Conservation (phyloP, 768 basidiomycete genomes). For the Hydnum rufescens region DNA sequence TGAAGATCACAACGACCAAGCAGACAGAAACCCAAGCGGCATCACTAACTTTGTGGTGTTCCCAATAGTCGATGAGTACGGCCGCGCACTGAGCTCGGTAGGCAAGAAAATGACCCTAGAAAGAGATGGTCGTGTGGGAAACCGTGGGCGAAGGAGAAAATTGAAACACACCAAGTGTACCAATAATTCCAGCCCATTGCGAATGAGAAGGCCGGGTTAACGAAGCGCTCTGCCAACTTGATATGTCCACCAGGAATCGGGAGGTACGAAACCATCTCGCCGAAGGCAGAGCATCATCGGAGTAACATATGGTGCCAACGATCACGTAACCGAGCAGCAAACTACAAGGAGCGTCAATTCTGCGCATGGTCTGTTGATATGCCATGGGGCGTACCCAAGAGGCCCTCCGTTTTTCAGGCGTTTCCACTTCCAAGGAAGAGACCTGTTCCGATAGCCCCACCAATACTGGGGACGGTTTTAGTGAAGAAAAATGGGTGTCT, state of each 20-base stretch:
- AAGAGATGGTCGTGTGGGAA: not conserved
- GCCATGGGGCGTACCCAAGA: not conserved
- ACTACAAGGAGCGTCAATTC: not conserved
- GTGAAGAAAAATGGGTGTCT: not conserved
- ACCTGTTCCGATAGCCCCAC: constrained; percentile 3
- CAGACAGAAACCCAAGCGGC: constrained; percentile 69
- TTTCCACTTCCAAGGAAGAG: constrained; percentile 1
- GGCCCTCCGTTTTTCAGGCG: not conserved
- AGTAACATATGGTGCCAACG: constrained; percentile 24
- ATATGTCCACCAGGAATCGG: constrained; percentile 40
- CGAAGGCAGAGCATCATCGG: constrained; percentile 32
- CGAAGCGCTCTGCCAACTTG: constrained; percentile 62
- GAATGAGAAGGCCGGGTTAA: constrained; percentile 52
- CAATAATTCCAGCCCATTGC: constrained; percentile 17
- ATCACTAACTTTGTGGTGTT: constrained; percentile 19
- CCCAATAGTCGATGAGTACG: constrained; percentile 61
- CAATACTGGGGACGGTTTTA: too few species aligned
- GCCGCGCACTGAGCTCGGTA: constrained; percentile 19
- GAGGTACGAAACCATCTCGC: constrained; percentile 59
- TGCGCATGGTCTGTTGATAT: not conserved
- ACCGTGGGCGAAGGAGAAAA: not conserved
- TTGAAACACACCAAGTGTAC: constrained; percentile 17
- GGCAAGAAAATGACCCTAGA: constrained; percentile 16
- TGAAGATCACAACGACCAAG: constrained; percentile 50
- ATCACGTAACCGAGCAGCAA: constrained; percentile 1